Base-by-base conservation (phyloP, 106 monocot genomes). In the Acanthochlamys bracteata region DNA sequence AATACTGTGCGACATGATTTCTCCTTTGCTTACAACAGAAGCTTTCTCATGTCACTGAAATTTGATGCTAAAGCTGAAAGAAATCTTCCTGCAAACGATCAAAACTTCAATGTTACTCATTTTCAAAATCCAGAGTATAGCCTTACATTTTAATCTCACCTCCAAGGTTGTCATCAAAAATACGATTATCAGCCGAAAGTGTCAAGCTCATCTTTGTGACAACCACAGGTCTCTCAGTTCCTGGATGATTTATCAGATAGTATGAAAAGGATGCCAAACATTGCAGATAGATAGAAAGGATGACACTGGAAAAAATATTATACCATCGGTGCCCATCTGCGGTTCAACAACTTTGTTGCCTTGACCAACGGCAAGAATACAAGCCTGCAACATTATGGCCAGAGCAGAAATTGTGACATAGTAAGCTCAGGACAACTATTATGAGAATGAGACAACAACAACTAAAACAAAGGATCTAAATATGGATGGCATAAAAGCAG, bases 351-450 rank as follows among this genome's bases (percentile, higher is more conserved):
- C 76, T 33, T 75, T 75, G 72, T 79, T 92, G 39, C 85, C 98
- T 71, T 81, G 80, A 55, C 98, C 92, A 64, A 98, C 88, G 61
- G 98, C 88, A 59, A 98, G 84, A 80, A 98, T 98, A 52, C 92
- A 82, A 55, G 92, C 83, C 98, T 98, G 52, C 20, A 79, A 42
- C 4, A 40, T 0, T 24, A 52, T 17, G 43, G 43, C 43, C 16
- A 20, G 20, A 67, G 58, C n/a, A n/a, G n/a, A n/a, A n/a, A n/a
- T n/a, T n/a, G n/a, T n/a, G n/a, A n/a, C n/a, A n/a, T n/a, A n/a
- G n/a, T n/a, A n/a, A n/a, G n/a, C n/a, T n/a, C n/a, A n/a, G n/a
- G n/a, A n/a, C n/a, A n/a, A n/a, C n/a, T n/a, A n/a, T n/a, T n/a
- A n/a, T n/a, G n/a, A n/a, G n/a, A 58, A 23, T 58, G 6, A 25